Evolutionary conservation across 2,329 filamentous ascomycete species (phyloP), one percentile per base, ranked within the genome.

Genomic region (Pseudogymnoascus destructans): DNA sequence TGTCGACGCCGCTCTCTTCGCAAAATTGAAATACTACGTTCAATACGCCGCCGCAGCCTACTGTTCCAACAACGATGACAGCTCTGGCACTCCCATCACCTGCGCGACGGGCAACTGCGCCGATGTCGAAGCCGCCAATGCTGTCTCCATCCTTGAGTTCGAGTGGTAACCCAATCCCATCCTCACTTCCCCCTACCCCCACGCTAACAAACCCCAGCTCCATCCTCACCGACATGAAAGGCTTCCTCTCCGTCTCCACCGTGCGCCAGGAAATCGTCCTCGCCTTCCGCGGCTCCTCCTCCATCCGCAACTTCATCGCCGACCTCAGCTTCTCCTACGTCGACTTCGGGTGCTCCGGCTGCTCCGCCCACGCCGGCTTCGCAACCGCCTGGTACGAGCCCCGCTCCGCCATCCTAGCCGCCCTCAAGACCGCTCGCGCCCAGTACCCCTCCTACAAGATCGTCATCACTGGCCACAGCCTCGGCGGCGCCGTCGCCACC

Each of bases 401-500:
- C 17, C 65, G 73, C 11, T 57, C 59, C 1, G 64, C 66, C 3
- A 74, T 78, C 13, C 63, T 77, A 5, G 62, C 65, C 1, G 75
- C 74, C 57, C 66, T 86, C 19, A 62, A 69, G 4, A n/a, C 59
- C 38, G 46, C 59, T 2, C 23, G 17, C 19, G 49, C 46, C 21
- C 67, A 73, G 25, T 70, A 81, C 70, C 80, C 82, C 0, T 62
- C 60, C 54, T 85, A 77, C 72, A 68, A 68, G 49, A 66, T 86
- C 66, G 67, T 84, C 15, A 69, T 77, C n/a, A 82, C 82, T 0
- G 86, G 85, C 33, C 85, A 88, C 73, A 85, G 81, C 8, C 79
- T 89, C 3, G 85, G 85, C 54, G 85, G 74, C 23, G 83, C 83
- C 5, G 73, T 88, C 1, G 81, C 78, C 36, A 80, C 78, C 5